Evolutionary conservation across 2,329 filamentous ascomycete genomes (phyloP).

Genomic region (Chaetomium globosum): DNA sequence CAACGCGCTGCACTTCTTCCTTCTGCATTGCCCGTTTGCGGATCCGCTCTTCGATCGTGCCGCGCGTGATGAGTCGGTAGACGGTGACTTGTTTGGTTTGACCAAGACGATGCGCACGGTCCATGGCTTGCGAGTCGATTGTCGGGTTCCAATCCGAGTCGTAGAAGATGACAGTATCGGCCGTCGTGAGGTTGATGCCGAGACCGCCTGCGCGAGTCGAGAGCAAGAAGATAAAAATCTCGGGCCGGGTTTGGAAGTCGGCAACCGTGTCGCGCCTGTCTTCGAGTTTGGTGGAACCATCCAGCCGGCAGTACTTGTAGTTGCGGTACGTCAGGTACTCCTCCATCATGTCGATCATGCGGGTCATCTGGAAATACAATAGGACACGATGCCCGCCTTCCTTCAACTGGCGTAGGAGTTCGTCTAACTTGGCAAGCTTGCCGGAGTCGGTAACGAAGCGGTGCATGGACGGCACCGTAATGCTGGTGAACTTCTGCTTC

Average conservation of each 20-base stretch:
- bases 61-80: constrained; percentile 93
- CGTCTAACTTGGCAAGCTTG: constrained; percentile 89
- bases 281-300: constrained; percentile 95
- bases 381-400: constrained; percentile 89
- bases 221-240: constrained; percentile 95
- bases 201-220: constrained; percentile 96
- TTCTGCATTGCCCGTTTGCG: constrained; percentile 96
- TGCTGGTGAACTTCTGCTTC: constrained; percentile 84
- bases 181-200: constrained; percentile 94
- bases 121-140: constrained; percentile 98
- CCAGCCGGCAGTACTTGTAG: constrained; percentile 96
- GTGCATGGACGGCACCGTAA: constrained; percentile 92
- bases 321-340: constrained; percentile 98
- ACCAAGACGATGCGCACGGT: constrained; percentile 94
- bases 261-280: constrained; percentile 94
- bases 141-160: constrained; percentile 99
- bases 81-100: constrained; percentile 96
- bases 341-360: constrained; percentile 99
- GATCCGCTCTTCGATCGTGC: constrained; percentile 97
- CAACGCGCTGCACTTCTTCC: constrained; percentile 96
- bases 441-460: constrained; percentile 97
- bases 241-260: constrained; percentile 91
- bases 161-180: constrained; percentile 99
- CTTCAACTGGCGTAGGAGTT: constrained; percentile 86
- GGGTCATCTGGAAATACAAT: constrained; percentile 99